phyloP scores from a whole-genome alignment of 2,329 filamentous ascomycete genomes.

The Calonectria hongkongensis region DNA sequence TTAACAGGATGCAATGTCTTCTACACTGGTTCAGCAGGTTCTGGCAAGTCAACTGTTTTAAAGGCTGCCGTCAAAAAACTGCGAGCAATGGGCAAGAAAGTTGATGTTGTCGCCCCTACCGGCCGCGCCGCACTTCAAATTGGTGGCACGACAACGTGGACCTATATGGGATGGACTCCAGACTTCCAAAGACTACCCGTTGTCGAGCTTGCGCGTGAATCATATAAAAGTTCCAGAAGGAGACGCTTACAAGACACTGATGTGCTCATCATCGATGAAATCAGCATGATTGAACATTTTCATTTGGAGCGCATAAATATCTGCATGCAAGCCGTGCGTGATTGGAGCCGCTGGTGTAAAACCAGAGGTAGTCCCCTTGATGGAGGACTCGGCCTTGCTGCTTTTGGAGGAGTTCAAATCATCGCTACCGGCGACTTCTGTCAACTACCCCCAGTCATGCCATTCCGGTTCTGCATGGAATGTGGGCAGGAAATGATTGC shows the following conservation, averaged over 20 bases:
- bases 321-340: slow-evolving; percentile 57
- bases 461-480: slow-evolving; percentile 62
- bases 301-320: slow-evolving; percentile 52
- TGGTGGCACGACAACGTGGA: slow-evolving; percentile 73
- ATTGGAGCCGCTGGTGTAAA: background rate
- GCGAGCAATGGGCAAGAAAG: slow-evolving; percentile 46
- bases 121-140: slow-evolving; percentile 75
- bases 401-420: slow-evolving; percentile 54
- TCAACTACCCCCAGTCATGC: slow-evolving; percentile 75
- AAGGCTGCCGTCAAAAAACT: slow-evolving; percentile 48
- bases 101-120: slow-evolving; percentile 75
- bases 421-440: slow-evolving; percentile 70
- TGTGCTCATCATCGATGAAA: slow-evolving; percentile 79
- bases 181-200: slow-evolving; percentile 47
- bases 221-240: slow-evolving; percentile 38
- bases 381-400: slow-evolving; percentile 8
- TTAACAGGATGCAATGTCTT: slow-evolving; percentile 74
- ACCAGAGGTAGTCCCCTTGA: too few species aligned
- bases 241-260: slow-evolving; percentile 66
- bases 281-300: slow-evolving; percentile 78
- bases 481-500: slow-evolving; percentile 41
- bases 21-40: slow-evolving; percentile 78
- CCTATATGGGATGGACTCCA: slow-evolving; percentile 74
- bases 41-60: slow-evolving; percentile 55
- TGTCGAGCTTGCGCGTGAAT: background rate